Conservation (phyloP, 2,329 filamentous ascomycete species). For the Sordariomycetes sp. region DNA sequence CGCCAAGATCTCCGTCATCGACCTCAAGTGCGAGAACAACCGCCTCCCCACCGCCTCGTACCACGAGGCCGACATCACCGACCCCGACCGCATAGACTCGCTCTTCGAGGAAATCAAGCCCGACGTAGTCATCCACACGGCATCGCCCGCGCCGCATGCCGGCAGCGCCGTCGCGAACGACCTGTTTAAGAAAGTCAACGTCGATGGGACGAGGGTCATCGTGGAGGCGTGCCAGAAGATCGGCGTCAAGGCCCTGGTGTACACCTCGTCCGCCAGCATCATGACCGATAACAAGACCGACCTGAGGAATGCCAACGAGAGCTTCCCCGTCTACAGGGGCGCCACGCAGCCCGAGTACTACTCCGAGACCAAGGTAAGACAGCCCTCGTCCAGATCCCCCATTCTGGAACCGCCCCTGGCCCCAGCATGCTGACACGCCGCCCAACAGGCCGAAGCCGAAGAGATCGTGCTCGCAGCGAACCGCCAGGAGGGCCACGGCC, state of each 20-base stretch:
- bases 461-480: slow-evolving; percentile 69
- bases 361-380: slow-evolving; percentile 71
- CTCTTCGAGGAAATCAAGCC: slow-evolving; percentile 60
- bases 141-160: slow-evolving; percentile 54
- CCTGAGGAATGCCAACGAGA: slow-evolving; percentile 76
- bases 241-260: slow-evolving; percentile 74
- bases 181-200: slow-evolving; percentile 72
- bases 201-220: slow-evolving; percentile 72
- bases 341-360: slow-evolving; percentile 70
- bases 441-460: slow-evolving; percentile 62
- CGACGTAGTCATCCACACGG: slow-evolving; percentile 84
- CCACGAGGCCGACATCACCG: slow-evolving; percentile 69
- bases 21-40: slow-evolving; percentile 62
- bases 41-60: slow-evolving; percentile 51
- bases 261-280: slow-evolving; percentile 82
- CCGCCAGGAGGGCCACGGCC: slow-evolving; percentile 41
- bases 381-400: neutral
- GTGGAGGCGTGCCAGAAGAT: slow-evolving; percentile 60
- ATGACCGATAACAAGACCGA: slow-evolving; percentile 73
- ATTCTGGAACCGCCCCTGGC: neutral
- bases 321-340: slow-evolving; percentile 65
- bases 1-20: slow-evolving; percentile 55
- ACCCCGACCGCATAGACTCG: slow-evolving; percentile 45
- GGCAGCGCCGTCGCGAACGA: slow-evolving; percentile 41
- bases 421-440: neutral